Base-by-base conservation (phyloP, 768 basidiomycete genomes). In the Lactarius indigo region DNA sequence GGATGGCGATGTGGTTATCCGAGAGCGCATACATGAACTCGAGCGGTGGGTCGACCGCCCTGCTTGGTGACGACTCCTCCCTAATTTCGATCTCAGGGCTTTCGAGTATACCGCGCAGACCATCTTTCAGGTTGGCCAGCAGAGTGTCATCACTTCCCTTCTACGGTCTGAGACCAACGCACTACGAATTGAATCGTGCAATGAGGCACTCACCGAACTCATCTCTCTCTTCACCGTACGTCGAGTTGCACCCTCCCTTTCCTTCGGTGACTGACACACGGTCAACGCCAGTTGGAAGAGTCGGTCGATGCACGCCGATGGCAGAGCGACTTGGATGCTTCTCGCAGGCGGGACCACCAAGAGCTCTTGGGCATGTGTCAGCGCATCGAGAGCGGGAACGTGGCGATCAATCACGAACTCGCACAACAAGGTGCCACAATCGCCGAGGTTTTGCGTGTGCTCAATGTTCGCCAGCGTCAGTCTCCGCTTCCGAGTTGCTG, bases 371-470 rank as follows among this genome's bases (percentile, higher is more conserved):
- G 9, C 39, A 33, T 70, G 50, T 66, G 69, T 2, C 47, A 35
- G 31, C 67, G 69, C 18, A 52, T 70, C 52, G 68, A 70, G 47
- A 60, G 31, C 39, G 64, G 52, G 35, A 69, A 65, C 47, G 68
- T 56, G 0, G 69, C 61, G 31, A 69, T 70, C 39, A 33, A 56
- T 56, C 57, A 59, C 15, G 69, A 70, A 42, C 68, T 70, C 17
- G 68, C 64, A 3, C 69, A 65, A 47, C 69, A 70, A 54, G 68
- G 69, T 18, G 55, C 35, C n/a, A 69, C 67, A 28, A 56, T 70
- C 17, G n/a, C 60, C 1, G 64, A 70, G 39, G 68, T 69, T 18
- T 56, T 69, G 31, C 28, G 35, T 15, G 52, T 61, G 9, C 55
- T 70, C 23, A 68, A 69, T 23, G 69, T 70, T 33, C n/a, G 58